Evolutionary conservation across 306 rosid species (phyloP), one percentile per base, ranked within the genome.

Genomic region (Citrullus colocynthis): DNA sequence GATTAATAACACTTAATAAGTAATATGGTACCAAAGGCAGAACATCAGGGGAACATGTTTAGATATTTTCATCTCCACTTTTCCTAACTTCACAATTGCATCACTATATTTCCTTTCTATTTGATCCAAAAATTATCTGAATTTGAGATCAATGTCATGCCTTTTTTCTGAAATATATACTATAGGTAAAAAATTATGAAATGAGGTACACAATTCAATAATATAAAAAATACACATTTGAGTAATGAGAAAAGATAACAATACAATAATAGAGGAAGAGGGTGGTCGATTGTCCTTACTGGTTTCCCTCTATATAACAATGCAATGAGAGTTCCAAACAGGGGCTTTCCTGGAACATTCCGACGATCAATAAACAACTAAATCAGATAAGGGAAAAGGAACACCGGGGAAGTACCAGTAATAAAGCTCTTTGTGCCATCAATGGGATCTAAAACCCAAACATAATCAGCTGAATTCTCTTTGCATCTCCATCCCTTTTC

Each of bases 351-450:
- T 95, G 89, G 82, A 78, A 75, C 74, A 79, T 71, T 69, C 57
- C 15, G 75, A 81, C 1, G 69, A 77, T 51, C 28, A 78, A 78
- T 77, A 42, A 18, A 17, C 30, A 2, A 66, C 18, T 78, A 36
- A 49, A 20, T 34, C 72, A 36, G 21, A 14, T 34, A 78, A 65
- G 48, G 32, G 9, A 73, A 60, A 21, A 74, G 36, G 56, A 55
- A 58, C 2, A 39, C 12, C 6, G 59, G 81, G 64, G 77, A 37
- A 72, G 73, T 88, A 95, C 98, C 97, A 70, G 97, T 95, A 45
- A 95, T 90, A 57, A 92, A 95, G 77, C 98, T 95, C 84, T 90
- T 95, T 66, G 97, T 95, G 74, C 98, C 98, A 82, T 95, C 98
- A 21, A 92, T 92, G 7, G 97, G 98, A 84, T 95, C 98, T 67